Evolutionary conservation across 2,329 filamentous ascomycete genomes (phyloP), one percentile per base, ranked within the genome.

Genomic region (Leptographium wingfieldii): DNA sequence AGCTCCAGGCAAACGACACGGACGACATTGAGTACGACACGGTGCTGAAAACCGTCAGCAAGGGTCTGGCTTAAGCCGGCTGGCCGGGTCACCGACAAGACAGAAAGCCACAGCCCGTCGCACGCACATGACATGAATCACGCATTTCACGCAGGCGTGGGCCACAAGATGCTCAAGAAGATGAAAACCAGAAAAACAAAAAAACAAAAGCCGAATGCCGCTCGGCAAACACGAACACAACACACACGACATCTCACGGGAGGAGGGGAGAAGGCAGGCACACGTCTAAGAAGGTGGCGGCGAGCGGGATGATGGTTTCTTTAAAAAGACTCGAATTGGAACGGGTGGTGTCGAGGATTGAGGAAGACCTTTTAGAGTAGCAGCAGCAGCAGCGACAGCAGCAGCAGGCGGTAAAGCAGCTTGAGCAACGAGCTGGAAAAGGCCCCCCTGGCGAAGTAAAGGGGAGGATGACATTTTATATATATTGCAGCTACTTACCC

Each of bases 1-100:
- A 92, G 73, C 80, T 92, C 68, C 88, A 94, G 79, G 88, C 88
- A 77, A 92, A 92, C 78, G 88, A 92, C 73, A 74, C 77, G 67
- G 87, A 90, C 73, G 88, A 92, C 73, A 88, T 94, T 70, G 88
- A 92, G 77, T 85, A 84, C 74, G 83, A 88, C 65, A 80, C 78
- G 69, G 80, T 92, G 71, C 76, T 90, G 73, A 80, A 79, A 74
- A 78, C 76, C 62, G 79, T 86, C 75, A 83, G 80, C 80, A 83
- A 85, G 80, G 78, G 81, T 68, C 71, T 78, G 69, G 78, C 80
- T 69, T 79, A 64, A 59, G 58, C 22, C 49, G 33, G 38, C n/a
- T 14, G 38, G n/a, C n/a, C n/a, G 33, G 16, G 11, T 25, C 31
- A n/a, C 31, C 29, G 29, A n/a, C 31, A 22, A 10, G 10, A 31